Percentiles rank a stretch among this genome's conserved stretches.
These are phyloP conservation scores for Ophiostoma pallidulum DNA, from an alignment of 2,329 filamentous ascomycete genomes.

Conservation along the genomic window DNA sequence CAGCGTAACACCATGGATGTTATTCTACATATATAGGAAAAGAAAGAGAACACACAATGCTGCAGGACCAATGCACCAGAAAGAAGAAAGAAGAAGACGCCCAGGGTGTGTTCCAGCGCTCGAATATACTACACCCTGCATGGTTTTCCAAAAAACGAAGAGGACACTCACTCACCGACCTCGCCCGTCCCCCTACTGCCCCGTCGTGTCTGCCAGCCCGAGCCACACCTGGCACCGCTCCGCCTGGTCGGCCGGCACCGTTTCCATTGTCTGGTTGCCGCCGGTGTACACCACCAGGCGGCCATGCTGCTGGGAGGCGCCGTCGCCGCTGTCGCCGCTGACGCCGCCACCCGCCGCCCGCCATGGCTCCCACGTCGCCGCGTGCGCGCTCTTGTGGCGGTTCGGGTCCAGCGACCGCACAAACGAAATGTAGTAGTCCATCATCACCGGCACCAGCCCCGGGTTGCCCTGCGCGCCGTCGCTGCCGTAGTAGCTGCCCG, in stretches of 20 bases:
- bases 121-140: too few species aligned
- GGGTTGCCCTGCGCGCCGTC: conserved; percentile 27
- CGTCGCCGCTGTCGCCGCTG: too few species aligned
- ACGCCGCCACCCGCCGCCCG: conserved; percentile 7
- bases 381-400: conserved; percentile 21
- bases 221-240: conserved; percentile 34
- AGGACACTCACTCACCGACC: too few species aligned
- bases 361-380: conserved; percentile 36
- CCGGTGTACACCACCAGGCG: conserved; percentile 33
- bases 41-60: too few species aligned
- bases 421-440: conserved; percentile 43
- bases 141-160: too few species aligned
- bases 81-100: too few species aligned
- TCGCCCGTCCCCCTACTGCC: conserved; percentile 21
- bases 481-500: conserved; percentile 28
- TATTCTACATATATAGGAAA: too few species aligned
- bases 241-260: conserved; percentile 24
- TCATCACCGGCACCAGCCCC: conserved; percentile 35
- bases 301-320: too few species aligned
- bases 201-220: conserved; percentile 25
- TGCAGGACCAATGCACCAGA: too few species aligned
- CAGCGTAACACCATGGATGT: too few species aligned
- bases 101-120: too few species aligned
- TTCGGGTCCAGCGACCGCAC: conserved; percentile 37
- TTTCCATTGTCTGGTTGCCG: conserved; percentile 32